phyloP scores from a whole-genome alignment of 148 eudicot genomes.

The Rhododendron vialii region DNA sequence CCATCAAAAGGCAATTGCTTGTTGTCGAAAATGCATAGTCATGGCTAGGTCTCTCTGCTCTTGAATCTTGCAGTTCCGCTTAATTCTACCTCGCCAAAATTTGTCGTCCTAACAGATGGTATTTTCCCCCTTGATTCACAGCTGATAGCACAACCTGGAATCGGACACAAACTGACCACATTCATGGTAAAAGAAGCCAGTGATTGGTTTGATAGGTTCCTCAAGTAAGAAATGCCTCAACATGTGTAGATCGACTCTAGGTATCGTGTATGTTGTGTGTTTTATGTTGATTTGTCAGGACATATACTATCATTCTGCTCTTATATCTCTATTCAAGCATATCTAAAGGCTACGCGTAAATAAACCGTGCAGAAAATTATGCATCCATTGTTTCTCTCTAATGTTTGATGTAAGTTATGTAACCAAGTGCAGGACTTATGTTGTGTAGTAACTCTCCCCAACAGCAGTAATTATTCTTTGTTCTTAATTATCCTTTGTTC shows the following conservation, averaged over 20 bases:
- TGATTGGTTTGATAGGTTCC: constrained; percentile 78
- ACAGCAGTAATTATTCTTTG: background rate
- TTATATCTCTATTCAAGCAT: background rate
- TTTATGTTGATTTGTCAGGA: background rate
- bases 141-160: constrained; percentile 68
- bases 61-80: background rate
- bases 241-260: background rate
- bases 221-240: constrained; percentile 20
- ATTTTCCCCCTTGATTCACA: constrained; percentile 21
- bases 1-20: background rate
- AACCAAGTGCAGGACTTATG: background rate
- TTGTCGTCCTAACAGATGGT: background rate
- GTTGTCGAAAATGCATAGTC: background rate
- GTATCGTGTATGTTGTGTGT: background rate
- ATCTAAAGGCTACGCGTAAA: background rate
- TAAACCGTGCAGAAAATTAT: background rate
- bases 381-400: background rate
- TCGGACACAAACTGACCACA: constrained; percentile 78
- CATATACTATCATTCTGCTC: background rate
- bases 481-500: background rate
- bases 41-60: background rate
- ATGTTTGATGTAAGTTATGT: background rate
- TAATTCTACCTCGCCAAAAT: no score
- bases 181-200: constrained; percentile 87
- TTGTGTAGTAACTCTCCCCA: background rate